A percentile compares a stretch with the other conserved stretches of the same genome.
Conservation (phyloP, 495 filamentous ascomycete species). For the Penicillium robsamsonii region DNA sequence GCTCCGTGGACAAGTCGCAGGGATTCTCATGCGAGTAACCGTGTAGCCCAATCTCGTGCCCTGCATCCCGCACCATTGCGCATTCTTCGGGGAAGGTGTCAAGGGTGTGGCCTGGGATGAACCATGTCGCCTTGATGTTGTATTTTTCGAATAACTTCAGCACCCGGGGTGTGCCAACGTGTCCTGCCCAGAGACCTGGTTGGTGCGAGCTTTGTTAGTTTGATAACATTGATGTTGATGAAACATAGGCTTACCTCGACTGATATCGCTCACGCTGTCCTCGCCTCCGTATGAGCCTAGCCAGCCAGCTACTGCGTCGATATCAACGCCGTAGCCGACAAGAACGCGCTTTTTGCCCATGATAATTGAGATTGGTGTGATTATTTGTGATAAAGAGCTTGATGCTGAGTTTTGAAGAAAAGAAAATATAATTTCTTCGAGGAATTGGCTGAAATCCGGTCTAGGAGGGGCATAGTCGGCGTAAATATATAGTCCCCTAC, state of each 20-base stretch:
- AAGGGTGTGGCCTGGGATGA: slow-evolving; percentile 76
- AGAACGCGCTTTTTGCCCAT: slow-evolving; percentile 49
- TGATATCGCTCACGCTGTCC: slow-evolving; percentile 65
- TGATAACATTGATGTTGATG: not conserved
- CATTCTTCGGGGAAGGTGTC: slow-evolving; percentile 79
- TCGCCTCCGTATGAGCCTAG: slow-evolving; percentile 67
- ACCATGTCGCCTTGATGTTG: slow-evolving; percentile 79
- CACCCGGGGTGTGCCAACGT: slow-evolving; percentile 64
- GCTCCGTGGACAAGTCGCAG: slow-evolving; percentile 67
- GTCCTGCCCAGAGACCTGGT: slow-evolving; percentile 66
- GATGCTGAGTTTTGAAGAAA: too few species aligned
- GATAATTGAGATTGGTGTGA: not conserved
- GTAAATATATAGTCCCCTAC: too few species aligned
- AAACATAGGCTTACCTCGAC: slow-evolving; percentile 41
- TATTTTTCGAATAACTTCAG: slow-evolving; percentile 75
- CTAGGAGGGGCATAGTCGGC: too few species aligned
- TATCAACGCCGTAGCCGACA: slow-evolving; percentile 55
- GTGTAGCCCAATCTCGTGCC: slow-evolving; percentile 75
- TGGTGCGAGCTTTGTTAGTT: not conserved
- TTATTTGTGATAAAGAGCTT: too few species aligned
- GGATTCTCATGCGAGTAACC: slow-evolving; percentile 78
- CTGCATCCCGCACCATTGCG: slow-evolving; percentile 62
- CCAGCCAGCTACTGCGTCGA: slow-evolving; percentile 72
- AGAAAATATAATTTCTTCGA: too few species aligned
- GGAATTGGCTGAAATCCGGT: too few species aligned